Base-by-base conservation (phyloP, 768 basidiomycete genomes). In the Leucosporidium yakuticum region DNA sequence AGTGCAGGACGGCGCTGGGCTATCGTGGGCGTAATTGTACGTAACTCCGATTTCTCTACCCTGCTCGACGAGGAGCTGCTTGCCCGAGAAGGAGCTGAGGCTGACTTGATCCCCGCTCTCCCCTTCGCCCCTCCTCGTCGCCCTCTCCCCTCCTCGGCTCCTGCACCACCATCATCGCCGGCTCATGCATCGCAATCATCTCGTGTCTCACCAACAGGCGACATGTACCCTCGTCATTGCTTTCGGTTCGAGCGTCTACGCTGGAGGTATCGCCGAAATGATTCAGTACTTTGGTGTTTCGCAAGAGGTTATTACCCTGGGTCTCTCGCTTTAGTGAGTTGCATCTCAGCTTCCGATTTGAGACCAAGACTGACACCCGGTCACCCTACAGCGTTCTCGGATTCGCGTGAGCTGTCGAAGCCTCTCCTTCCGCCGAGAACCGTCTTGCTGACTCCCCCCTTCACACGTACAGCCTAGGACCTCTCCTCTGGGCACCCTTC, bases 401-500 rank as follows among this genome's bases (percentile, higher is more conserved):
- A 20, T 60, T 60, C 19, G 59, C 59, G 25, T 29, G 21, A 4
- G 59, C 39, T n/a, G n/a, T n/a, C n/a, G n/a, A n/a, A n/a, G 20
- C 17, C n/a, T 25, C 19, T 12, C 14, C 20, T 19, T 27, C 3
- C 21, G 27, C 27, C 27, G 14, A 17, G 8, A 8, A 15, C 14
- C 25, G n/a, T 4, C 11, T 6, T 47, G 59, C 39, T 25, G 25
- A 27, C 39, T 25, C 14, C 23, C 6, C 15, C 2, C 7, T 11
- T n/a, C 27, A 36, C 34, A 5, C 39, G 27, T 29, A 5, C 39
- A 29, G 44, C 25, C 25, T 60, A 15, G 59, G 59, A 4, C 59
- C 59, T 5, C 59, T 60, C 5, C 14, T 47, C 15, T 60, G 59
- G 59, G 59, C 76, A 0, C 76, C 76, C 2, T 62, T 76, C 8